A percentile compares a stretch with the other conserved stretches of the same genome.
These are phyloP conservation scores for Pythium dissotocum DNA, from an alignment of 352 stramenopile species.

Conservation along the genomic window DNA sequence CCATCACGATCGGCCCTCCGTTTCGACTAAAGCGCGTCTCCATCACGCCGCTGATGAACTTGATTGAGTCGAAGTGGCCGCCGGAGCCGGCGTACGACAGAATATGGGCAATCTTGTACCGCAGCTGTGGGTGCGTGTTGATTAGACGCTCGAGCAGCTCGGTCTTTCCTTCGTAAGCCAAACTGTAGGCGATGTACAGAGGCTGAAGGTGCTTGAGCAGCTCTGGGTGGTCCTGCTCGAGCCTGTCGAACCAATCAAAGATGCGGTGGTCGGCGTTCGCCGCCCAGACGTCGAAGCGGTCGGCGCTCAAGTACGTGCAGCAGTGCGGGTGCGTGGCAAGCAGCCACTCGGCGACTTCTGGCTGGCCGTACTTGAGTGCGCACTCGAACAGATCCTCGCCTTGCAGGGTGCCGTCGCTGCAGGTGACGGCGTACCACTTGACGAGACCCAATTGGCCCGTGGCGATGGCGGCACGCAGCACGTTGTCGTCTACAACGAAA, in stretches of 20 bases:
- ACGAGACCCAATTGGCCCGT: not conserved
- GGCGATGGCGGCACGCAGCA: not conserved
- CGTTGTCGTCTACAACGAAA: not conserved
- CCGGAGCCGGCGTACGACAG: not conserved
- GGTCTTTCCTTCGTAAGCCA: not conserved
- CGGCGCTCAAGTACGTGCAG: not conserved
- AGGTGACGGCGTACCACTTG: not conserved
- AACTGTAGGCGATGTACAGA: not conserved
- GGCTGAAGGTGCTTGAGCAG: not conserved
- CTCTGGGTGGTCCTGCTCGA: not conserved
- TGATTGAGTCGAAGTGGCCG: not conserved
- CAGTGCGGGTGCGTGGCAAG: not conserved
- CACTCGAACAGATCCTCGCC: not conserved
- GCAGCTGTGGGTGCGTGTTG: not conserved
- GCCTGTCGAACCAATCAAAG: not conserved
- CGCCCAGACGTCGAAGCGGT: not conserved
- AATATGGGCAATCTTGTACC: not conserved
- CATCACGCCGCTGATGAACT: not conserved
- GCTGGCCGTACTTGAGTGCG: not conserved
- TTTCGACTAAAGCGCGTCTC: not conserved
- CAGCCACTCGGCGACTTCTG: slow-evolving; percentile 5
- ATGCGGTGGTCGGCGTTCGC: not conserved
- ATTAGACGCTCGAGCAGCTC: not conserved
- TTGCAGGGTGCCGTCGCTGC: not conserved
- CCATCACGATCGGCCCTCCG: too few relatives aligned